Percentiles rank a stretch among this genome's conserved stretches.
These are phyloP conservation scores for Oryza longistaminata DNA, from an alignment of 176 grass and related monocot species.

Conservation along the genomic window DNA sequence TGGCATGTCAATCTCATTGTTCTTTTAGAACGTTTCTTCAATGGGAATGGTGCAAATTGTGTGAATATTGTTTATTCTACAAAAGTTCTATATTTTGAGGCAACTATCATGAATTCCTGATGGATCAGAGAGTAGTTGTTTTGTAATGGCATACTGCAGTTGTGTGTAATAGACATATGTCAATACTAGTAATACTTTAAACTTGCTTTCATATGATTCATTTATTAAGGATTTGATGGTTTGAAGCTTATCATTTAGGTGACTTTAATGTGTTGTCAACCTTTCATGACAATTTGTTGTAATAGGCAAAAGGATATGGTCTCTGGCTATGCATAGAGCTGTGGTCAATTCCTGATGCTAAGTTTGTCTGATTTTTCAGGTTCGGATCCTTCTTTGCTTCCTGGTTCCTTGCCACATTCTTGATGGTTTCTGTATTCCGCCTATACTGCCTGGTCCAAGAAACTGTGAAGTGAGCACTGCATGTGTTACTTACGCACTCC, in stretches of 20 bases:
- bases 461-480: slow-evolving; percentile 93
- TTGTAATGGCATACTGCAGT: background rate
- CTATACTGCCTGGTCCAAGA: slow-evolving; percentile 68
- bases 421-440: slow-evolving; percentile 95
- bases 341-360: slow-evolving; percentile 13
- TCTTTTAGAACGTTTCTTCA: background rate
- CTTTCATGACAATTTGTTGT: background rate
- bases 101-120: background rate
- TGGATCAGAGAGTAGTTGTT: slow-evolving; percentile 1
- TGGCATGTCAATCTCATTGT: background rate
- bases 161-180: background rate
- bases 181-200: background rate
- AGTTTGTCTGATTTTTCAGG: slow-evolving; percentile 53
- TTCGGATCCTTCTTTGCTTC: slow-evolving; percentile 81
- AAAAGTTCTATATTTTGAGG: background rate
- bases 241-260: background rate
- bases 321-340: background rate
- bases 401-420: slow-evolving; percentile 85
- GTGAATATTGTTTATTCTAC: background rate
- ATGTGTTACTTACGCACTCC: slow-evolving; percentile 71
- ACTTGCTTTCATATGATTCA: background rate
- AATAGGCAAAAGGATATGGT: background rate
- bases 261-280: background rate
- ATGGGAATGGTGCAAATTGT: background rate
- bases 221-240: background rate